Conservation (phyloP, 2,329 filamentous ascomycete species). For the Amphichorda felina region DNA sequence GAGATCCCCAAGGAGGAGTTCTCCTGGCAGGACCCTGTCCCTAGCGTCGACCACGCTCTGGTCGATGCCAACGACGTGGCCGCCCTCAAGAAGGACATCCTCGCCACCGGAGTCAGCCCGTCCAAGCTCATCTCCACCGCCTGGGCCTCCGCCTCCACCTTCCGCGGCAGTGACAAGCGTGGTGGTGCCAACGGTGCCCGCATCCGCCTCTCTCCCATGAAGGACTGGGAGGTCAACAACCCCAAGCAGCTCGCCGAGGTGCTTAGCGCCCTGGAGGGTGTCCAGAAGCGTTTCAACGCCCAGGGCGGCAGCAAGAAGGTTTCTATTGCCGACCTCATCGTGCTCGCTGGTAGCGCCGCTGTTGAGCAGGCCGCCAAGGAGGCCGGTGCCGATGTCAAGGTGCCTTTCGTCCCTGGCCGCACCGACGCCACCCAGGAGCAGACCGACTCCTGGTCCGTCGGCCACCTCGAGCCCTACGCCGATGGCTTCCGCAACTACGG, state of each 20-base stretch:
- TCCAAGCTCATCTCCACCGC: constrained; percentile 53
- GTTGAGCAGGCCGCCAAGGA: constrained; percentile 57
- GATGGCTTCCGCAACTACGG: constrained; percentile 78
- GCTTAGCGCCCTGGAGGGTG: constrained; percentile 45
- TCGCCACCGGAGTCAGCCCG: constrained; percentile 47
- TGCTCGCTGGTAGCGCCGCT: constrained; percentile 59
- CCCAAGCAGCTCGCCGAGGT: constrained; percentile 52
- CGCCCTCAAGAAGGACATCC: constrained; percentile 56
- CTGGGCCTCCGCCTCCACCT: constrained; percentile 60
- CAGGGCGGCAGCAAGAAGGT: constrained; percentile 55
- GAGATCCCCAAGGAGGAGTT: constrained; percentile 59
- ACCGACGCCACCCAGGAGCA: constrained; percentile 60
- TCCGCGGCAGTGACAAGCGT: constrained; percentile 68
- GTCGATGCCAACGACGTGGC: constrained; percentile 52
- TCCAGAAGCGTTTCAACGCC: constrained; percentile 57
- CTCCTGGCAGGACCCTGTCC: constrained; percentile 67
- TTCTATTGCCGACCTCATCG: constrained; percentile 68
- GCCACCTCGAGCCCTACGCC: constrained; percentile 53
- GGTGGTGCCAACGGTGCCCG: constrained; percentile 72
- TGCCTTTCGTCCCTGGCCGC: constrained; percentile 65
- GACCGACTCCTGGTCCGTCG: constrained; percentile 55
- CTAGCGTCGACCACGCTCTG: constrained; percentile 41
- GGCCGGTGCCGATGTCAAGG: constrained; percentile 34
- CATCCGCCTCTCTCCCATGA: constrained; percentile 62
- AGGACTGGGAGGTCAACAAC: constrained; percentile 66